These are phyloP conservation scores for Boechera divaricarpa DNA, from an alignment of 345 rosid genomes.

Conservation along the genomic window DNA sequence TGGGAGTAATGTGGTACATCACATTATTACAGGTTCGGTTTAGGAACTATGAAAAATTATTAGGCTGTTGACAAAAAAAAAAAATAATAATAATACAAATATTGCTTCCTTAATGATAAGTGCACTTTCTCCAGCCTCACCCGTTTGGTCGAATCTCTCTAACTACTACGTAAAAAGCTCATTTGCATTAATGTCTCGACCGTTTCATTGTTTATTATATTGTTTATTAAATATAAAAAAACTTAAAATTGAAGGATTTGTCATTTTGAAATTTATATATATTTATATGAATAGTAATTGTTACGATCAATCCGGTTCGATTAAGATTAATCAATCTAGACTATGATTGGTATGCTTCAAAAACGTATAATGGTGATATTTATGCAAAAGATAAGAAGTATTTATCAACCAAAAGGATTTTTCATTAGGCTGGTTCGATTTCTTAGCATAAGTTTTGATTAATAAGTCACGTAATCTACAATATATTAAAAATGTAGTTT, in stretches of 20 bases:
- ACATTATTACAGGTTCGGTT: too few species aligned
- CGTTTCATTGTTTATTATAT: constrained; percentile 7
- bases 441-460: neutral
- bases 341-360: neutral
- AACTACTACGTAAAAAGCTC: constrained; percentile 22
- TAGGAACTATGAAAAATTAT: too few species aligned
- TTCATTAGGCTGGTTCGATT: neutral
- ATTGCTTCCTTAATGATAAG: neutral
- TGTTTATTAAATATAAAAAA: neutral
- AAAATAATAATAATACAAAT: neutral
- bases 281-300: too few species aligned
- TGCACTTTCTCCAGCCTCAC: constrained; percentile 16
- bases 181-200: constrained; percentile 31
- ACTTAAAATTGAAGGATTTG: neutral
- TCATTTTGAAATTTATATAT: neutral
- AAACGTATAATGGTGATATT: neutral
- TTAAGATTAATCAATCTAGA: neutral
- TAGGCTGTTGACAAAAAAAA: too few species aligned
- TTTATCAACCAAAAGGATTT: neutral
- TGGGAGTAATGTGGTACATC: too few species aligned
- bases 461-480: too few species aligned
- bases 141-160: constrained; percentile 35
- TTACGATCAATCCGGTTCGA: neutral
- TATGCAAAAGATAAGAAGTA: neutral
- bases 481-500: too few species aligned